A percentile compares a stretch with the other conserved stretches of the same genome.
Conservation (phyloP, 345 rosid species). For the Stellera chamaejasme region DNA sequence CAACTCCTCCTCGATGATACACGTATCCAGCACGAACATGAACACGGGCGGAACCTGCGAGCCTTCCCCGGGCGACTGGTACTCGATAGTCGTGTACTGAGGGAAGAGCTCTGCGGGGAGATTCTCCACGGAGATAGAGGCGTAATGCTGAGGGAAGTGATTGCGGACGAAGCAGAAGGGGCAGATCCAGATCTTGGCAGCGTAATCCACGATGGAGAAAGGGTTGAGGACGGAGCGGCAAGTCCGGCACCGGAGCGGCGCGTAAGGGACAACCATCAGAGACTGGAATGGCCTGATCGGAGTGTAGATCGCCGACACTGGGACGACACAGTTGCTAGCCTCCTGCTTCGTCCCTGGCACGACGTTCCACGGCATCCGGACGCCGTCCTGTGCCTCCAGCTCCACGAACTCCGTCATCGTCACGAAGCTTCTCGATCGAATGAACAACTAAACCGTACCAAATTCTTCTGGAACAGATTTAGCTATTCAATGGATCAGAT, state of each 20-base stretch:
- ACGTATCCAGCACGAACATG: constrained; percentile 79
- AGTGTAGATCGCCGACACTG: constrained; percentile 78
- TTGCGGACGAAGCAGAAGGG: constrained; percentile 90
- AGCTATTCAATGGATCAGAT: too few relatives aligned
- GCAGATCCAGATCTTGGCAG: constrained; percentile 85
- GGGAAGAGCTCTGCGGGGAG: constrained; percentile 95
- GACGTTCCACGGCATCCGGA: constrained; percentile 86
- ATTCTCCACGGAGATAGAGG: constrained; percentile 67
- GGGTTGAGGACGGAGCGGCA: constrained; percentile 90
- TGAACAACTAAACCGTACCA: too few relatives aligned
- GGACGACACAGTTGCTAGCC: constrained; percentile 59
- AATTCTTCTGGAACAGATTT: too few relatives aligned
- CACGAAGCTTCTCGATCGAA: background rate
- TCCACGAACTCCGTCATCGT: constrained; percentile 58
- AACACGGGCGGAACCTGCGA: constrained; percentile 51
- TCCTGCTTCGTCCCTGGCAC: constrained; percentile 69
- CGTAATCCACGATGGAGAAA: constrained; percentile 68
- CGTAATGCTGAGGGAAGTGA: constrained; percentile 69
- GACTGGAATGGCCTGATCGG: constrained; percentile 58
- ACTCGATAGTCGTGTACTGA: constrained; percentile 78
- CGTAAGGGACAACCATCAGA: constrained; percentile 60
- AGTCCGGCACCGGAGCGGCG: constrained; percentile 88
- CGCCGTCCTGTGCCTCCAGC: constrained; percentile 70
- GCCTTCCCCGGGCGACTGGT: constrained; percentile 39
- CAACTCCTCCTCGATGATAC: constrained; percentile 83